Base-by-base conservation (phyloP, 2,329 filamentous ascomycete genomes). In the Pseudogymnoascus sp. region DNA sequence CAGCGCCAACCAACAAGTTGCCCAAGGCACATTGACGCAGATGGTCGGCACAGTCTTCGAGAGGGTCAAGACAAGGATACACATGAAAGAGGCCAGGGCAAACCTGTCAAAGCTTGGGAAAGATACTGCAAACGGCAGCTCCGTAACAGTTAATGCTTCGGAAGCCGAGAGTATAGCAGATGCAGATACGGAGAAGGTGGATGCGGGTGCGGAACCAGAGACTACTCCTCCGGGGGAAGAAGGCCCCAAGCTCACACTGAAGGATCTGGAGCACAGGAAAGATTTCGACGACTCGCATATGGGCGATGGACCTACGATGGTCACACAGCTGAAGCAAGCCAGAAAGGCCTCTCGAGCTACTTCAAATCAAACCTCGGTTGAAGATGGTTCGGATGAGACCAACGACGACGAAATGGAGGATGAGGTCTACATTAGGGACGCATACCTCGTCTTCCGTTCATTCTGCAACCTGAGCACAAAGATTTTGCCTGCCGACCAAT, bases 41-140 rank as follows among this genome's bases (percentile, higher is more conserved):
- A 99, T 99, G 95, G 91, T 97, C 40, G 93, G 93, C 68, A 97
- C 93, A 1, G 95, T 99, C 2, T 99, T 99, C 71, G 95, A 99
- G 76, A 82, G 95, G 66, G 93, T 99, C 67, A 96, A 95, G 78
- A 84, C 85, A 1, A 84, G 95, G 62, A 78, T 99, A 66, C 88
- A 93, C 64, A 86, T 92, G 79, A 97, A 96, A 75, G 93, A 97
- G 72, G 82, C 89, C 37, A 85, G 91, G 18, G 70, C 89, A 63
- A 85, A 83, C 68, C 65, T 74, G 63, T 69, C 68, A n/a, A 73
- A 71, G 62, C 63, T 74, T 38, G 70, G 64, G 16, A 71, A 70
- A 61, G 64, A 65, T 62, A 63, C 62, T 40, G 65, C 63, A 37
- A 73, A 74, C 65, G 66, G 67, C 8, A 74, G 73, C 40, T 71